A percentile compares a stretch with the other conserved stretches of the same genome.
These are phyloP conservation scores for Camelina laxa DNA, from an alignment of 345 rosid genomes.

Conservation along the genomic window DNA sequence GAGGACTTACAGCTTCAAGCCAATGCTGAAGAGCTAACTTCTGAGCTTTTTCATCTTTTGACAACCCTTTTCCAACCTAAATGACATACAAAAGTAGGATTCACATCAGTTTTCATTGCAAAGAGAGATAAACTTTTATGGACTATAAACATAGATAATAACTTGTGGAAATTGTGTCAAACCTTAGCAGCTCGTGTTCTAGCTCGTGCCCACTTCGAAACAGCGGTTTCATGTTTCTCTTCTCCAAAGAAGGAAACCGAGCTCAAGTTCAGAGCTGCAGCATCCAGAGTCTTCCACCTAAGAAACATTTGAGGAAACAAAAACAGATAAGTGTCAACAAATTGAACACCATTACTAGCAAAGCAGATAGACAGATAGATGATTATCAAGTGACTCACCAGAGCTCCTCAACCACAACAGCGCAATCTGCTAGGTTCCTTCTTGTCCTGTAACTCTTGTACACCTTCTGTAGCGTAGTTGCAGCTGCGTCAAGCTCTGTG, in stretches of 20 bases:
- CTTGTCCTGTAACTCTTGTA: conserved; percentile 92
- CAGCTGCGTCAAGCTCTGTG: conserved; percentile 72
- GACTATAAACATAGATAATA: background rate
- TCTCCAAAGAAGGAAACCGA: conserved; percentile 62
- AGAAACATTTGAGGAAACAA: background rate
- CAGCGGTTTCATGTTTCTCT: conserved; percentile 65
- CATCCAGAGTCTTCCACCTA: conserved; percentile 78
- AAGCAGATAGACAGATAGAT: conserved; percentile 4
- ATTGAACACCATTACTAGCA: conserved; percentile 18
- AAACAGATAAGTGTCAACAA: conserved; percentile 23
- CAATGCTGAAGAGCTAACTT: conserved; percentile 76
- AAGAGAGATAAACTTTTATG: background rate
- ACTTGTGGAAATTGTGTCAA: conserved; percentile 2
- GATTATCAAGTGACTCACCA: conserved; percentile 53
- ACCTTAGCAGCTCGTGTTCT: conserved; percentile 72
- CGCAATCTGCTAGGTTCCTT: conserved; percentile 82
- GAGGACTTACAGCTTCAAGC: conserved; percentile 76
- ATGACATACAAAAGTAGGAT: conserved; percentile 15
- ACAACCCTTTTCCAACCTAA: conserved; percentile 72
- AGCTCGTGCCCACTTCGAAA: conserved; percentile 66
- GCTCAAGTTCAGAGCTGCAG: conserved; percentile 55
- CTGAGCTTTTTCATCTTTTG: conserved; percentile 75
- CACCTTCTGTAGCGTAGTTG: conserved; percentile 81
- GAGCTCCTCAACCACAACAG: conserved; percentile 72
- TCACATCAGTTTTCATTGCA: background rate